Evolutionary conservation across 371 early-diverging fungal species (phyloP), one percentile per base, ranked within the genome.

Genomic region (Lichtheimia corymbifera): DNA sequence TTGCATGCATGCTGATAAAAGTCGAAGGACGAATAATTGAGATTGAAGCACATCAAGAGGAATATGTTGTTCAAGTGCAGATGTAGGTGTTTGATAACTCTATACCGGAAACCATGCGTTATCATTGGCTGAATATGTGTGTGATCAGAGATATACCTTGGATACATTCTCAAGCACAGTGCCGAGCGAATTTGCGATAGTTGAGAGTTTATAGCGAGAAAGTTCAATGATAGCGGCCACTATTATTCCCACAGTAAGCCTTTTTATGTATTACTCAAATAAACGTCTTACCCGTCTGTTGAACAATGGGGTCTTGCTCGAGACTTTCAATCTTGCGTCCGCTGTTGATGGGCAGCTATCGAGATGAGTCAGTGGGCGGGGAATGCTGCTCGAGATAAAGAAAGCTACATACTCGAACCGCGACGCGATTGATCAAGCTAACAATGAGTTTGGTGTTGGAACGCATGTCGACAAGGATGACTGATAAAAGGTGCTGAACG

Each of bases 1-100:
- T 54, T 85, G 85, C 82, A 90, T 79, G 70, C 92, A 93, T 53
- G 87, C 85, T 12, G 86, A 87, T 50, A 91, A 64, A 53, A 93
- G 69, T 47, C 86, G 80, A 56, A 93, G 79, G 11, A 91, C 74
- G 71, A 89, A 91, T 15, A 90, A 69, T 65, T 93, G 91, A n/a
- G 90, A 88, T 63, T 89, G 88, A 66, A 91, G 77, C 35, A 84
- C 73, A 44, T 89, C 87, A 17, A 75, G 68, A n/a, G 86, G 84
- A 14, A 84, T 76, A 59, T 66, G 68, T 49, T 83, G 80, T 57
- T 86, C 87, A 17, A 70, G 65, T 44, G 44, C 27, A 27, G 59
- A 44, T 27, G 70, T 41, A 13, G 60, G 53, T 24, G 50, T 50
- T 22, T 59, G 55, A n/a, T 75, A 73, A 35, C n/a, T 40, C 28